phyloP scores from a whole-genome alignment of 106 monocot species.

The Acorus calamus region DNA sequence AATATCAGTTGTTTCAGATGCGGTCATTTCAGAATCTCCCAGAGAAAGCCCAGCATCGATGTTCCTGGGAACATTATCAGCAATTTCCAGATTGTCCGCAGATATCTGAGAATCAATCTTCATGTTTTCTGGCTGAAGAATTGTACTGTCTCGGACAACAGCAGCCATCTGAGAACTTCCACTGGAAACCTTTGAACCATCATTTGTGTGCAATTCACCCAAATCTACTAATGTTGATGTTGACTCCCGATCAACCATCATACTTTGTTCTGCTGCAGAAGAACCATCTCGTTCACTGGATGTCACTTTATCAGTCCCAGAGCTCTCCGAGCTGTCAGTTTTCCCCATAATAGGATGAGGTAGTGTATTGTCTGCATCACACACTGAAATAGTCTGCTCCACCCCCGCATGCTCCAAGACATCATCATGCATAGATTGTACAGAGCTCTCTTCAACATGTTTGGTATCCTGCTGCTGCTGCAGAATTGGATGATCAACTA shows the following conservation, averaged over 20 bases:
- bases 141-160: too few species aligned
- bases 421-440: conserved; percentile 9
- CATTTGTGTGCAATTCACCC: not conserved
- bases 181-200: too few species aligned
- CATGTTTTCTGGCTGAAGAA: too few species aligned
- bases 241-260: too few species aligned
- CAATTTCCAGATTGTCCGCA: conserved; percentile 1
- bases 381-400: conserved; percentile 6
- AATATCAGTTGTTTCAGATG: conserved; percentile 1
- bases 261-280: conserved; percentile 5
- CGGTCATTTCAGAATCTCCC: conserved; percentile 6
- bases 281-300: not conserved
- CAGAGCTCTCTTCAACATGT: conserved; percentile 12
- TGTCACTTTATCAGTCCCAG: not conserved
- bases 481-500: not conserved
- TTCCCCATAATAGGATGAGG: conserved; percentile 4
- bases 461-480: conserved; percentile 25
- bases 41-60: not conserved
- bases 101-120: too few species aligned
- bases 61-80: not conserved
- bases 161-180: too few species aligned
- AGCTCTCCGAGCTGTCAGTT: not conserved
- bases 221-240: too few species aligned
- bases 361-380: conserved; percentile 4
- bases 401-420: conserved; percentile 8